These are phyloP conservation scores for Pezicula rhizophila DNA, from an alignment of 2,329 filamentous ascomycete genomes.

Conservation along the genomic window DNA sequence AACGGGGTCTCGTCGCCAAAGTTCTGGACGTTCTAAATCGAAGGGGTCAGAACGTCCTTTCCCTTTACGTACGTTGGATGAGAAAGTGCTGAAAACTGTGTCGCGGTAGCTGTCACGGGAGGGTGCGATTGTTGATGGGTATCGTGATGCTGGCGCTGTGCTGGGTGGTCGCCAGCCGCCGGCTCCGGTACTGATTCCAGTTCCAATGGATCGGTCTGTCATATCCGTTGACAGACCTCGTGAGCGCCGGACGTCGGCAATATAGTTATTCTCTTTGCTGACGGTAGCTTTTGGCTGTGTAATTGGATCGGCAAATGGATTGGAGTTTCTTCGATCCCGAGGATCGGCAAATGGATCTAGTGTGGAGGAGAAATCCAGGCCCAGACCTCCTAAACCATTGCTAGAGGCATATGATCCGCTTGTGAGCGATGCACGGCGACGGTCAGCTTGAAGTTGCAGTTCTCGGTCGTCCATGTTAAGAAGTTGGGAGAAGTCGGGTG, in stretches of 20 bases:
- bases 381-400: conserved; percentile 18
- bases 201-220: conserved; percentile 12
- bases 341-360: conserved; percentile 12
- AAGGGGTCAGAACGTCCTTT: conserved; percentile 61
- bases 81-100: conserved; percentile 33
- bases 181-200: conserved; percentile 23
- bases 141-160: conserved; percentile 15
- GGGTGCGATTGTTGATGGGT: conserved; percentile 23
- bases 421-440: conserved; percentile 13
- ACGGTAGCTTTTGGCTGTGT: conserved; percentile 19
- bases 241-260: conserved; percentile 42
- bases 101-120: conserved; percentile 28
- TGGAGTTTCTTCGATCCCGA: not conserved
- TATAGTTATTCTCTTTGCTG: conserved; percentile 34
- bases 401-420: conserved; percentile 10
- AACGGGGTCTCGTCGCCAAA: conserved; percentile 25
- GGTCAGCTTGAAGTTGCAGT: conserved; percentile 19
- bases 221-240: conserved; percentile 38
- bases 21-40: conserved; percentile 52
- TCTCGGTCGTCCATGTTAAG: conserved; percentile 24
- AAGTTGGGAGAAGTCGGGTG: conserved; percentile 21
- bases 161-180: conserved; percentile 14
- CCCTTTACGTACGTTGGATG: conserved; percentile 40
- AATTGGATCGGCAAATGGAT: conserved; percentile 18
- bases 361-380: conserved; percentile 18